phyloP scores from a whole-genome alignment of 2,329 filamentous ascomycete species.

The Aphanocladium album region DNA sequence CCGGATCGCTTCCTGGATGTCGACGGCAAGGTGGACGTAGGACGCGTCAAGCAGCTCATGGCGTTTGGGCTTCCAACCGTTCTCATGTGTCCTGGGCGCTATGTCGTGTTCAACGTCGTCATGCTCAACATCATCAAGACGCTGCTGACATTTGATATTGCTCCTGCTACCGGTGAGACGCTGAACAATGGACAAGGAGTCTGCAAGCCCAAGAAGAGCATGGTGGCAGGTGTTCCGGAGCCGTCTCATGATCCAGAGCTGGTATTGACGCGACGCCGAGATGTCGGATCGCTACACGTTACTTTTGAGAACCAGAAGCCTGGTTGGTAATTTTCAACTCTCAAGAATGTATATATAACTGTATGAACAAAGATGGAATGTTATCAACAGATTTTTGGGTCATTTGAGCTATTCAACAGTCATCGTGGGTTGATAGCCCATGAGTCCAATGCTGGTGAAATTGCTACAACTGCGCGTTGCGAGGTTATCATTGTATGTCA shows the following conservation, averaged over 20 bases:
- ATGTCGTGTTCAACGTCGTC: conserved; percentile 7
- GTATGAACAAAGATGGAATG: neutral
- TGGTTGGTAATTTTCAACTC: neutral
- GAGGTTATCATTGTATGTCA: too few relatives aligned
- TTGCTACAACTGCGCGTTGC: too few relatives aligned
- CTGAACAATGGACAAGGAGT: neutral
- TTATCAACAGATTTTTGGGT: too few relatives aligned
- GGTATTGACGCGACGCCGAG: neutral
- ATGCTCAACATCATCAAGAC: conserved; percentile 11
- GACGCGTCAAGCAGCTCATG: conserved; percentile 2
- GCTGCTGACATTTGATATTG: conserved; percentile 9
- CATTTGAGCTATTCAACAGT: too few relatives aligned
- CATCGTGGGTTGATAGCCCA: too few relatives aligned
- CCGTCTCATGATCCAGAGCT: neutral
- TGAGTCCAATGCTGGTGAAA: too few relatives aligned
- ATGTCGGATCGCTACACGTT: neutral
- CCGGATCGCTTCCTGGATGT: neutral
- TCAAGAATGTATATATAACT: neutral
- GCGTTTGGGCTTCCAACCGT: conserved; percentile 7
- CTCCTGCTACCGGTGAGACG: neutral
- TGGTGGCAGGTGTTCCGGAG: conserved; percentile 4
- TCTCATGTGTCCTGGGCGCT: conserved; percentile 11
- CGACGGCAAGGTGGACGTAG: neutral
- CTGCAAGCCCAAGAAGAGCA: neutral
- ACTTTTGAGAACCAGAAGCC: conserved; percentile 10